These are phyloP conservation scores for Lentinula detonsa DNA, from an alignment of 768 basidiomycete genomes.

Conservation along the genomic window DNA sequence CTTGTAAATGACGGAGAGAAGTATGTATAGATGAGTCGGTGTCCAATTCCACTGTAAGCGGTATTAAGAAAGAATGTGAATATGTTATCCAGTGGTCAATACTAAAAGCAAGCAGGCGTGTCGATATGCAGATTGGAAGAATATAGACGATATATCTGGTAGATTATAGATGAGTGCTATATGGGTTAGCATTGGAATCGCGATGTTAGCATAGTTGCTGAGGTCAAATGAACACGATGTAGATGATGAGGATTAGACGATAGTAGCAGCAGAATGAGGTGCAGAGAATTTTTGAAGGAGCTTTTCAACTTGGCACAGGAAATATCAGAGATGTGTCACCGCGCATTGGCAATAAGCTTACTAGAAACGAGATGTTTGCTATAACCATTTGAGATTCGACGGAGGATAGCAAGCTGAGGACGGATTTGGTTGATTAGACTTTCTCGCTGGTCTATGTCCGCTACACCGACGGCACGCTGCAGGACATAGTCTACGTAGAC, in stretches of 20 bases:
- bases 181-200: background rate
- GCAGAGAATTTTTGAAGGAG: slow-evolving; percentile 49
- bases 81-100: slow-evolving; percentile 1
- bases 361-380: slow-evolving; percentile 74
- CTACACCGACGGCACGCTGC: slow-evolving; percentile 67
- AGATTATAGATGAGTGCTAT: background rate
- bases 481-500: slow-evolving; percentile 69
- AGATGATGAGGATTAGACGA: slow-evolving; percentile 17
- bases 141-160: background rate
- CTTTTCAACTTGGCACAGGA: slow-evolving; percentile 50
- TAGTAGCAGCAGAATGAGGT: slow-evolving; percentile 11
- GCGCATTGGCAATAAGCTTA: slow-evolving; percentile 27
- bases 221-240: background rate
- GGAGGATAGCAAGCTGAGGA: slow-evolving; percentile 65
- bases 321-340: background rate
- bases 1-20: background rate
- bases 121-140: background rate
- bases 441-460: slow-evolving; percentile 69
- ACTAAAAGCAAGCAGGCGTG: slow-evolving; percentile 1
- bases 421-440: slow-evolving; percentile 54
- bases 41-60: background rate
- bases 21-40: slow-evolving; percentile 1
- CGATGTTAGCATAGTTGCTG: background rate
- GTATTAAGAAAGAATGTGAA: background rate
- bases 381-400: slow-evolving; percentile 64